phyloP scores from a whole-genome alignment of 768 basidiomycete genomes.

The Chalciporus piperatus region DNA sequence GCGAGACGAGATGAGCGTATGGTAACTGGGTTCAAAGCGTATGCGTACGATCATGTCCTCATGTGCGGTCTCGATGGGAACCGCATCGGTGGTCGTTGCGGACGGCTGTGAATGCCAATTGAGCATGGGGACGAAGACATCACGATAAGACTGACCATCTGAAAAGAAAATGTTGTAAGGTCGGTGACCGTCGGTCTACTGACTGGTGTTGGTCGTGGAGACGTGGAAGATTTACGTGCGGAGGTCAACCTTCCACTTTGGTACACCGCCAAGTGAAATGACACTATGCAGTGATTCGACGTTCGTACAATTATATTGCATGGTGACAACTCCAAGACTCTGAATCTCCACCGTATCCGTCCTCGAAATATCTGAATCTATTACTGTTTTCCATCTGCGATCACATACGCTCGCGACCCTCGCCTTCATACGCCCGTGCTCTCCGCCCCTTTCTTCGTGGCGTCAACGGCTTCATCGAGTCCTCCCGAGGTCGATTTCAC shows the following conservation, averaged over 20 bases:
- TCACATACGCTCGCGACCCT: conserved; percentile 51
- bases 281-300: too few species aligned
- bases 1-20: not conserved
- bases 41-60: conserved; percentile 92
- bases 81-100: conserved; percentile 60
- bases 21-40: not conserved
- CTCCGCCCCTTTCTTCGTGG: conserved; percentile 43
- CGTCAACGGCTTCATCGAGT: conserved; percentile 22
- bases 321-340: too few species aligned
- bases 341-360: too few species aligned
- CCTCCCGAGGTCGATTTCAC: not conserved
- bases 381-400: conserved; percentile 12
- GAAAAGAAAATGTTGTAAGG: not conserved
- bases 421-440: conserved; percentile 45
- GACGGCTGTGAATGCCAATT: not conserved
- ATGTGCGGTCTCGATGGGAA: conserved; percentile 91
- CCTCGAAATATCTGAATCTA: too few species aligned
- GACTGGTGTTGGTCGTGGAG: not conserved
- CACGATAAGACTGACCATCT: not conserved
- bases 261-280: not conserved
- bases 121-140: not conserved
- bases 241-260: too few species aligned
- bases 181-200: not conserved
- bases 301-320: too few species aligned
- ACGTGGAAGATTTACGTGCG: not conserved